phyloP scores from a whole-genome alignment of 2,329 filamentous ascomycete genomes.

The Fonsecaea multimorphosa region DNA sequence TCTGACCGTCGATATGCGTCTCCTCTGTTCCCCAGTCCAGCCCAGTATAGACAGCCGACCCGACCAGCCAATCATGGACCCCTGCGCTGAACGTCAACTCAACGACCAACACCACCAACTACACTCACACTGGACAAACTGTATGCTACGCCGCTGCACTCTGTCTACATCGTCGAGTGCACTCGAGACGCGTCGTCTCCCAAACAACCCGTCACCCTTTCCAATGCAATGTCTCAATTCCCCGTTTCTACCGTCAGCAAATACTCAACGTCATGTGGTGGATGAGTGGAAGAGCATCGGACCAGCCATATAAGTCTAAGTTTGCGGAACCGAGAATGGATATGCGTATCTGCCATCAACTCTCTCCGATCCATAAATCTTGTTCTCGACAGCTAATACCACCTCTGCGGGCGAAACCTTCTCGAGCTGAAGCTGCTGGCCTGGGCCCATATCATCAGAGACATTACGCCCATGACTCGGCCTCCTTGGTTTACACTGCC shows the following conservation, averaged over 20 bases:
- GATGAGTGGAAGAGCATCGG: neutral
- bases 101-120: neutral
- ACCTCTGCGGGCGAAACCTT: neutral
- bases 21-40: neutral
- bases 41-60: neutral
- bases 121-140: neutral
- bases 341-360: neutral
- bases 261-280: neutral
- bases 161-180: neutral
- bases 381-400: neutral
- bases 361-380: neutral
- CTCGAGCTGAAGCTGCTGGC: neutral
- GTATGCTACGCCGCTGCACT: neutral
- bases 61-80: neutral
- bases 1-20: slow-evolving; percentile 3
- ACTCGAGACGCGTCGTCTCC: neutral
- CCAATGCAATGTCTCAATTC: neutral
- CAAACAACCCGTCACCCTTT: neutral
- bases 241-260: neutral
- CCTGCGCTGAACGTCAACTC: neutral
- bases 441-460: neutral
- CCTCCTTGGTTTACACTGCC: neutral
- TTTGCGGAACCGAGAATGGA: neutral
- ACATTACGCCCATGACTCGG: neutral
- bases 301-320: neutral